Base-by-base conservation (phyloP, 1,284 basidiomycete genomes). In the Austroboletus novae-zelandiae region DNA sequence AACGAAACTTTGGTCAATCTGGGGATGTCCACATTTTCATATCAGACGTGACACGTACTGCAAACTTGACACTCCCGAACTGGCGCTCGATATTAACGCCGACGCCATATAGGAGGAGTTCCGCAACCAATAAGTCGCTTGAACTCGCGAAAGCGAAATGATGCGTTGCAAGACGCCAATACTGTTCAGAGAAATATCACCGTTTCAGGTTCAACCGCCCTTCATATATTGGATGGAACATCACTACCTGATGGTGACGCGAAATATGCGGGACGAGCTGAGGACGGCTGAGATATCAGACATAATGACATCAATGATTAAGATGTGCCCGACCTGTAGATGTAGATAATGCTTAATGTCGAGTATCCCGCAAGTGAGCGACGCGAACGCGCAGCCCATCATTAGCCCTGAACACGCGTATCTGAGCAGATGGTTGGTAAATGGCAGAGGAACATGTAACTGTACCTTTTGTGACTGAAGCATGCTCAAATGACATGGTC, bases 301-400 rank as follows among this genome's bases (percentile, higher is more conserved):
- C 52, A 41, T 46, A 51, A 43, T 35, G 49, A 44, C 51, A 39
- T 23, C 23, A 36, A 17, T 9, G 43, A 40, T 44, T 15, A 37
- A 18, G 31, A 47, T 30, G 43, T 29, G 2, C 54, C 71, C 53
- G 53, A 83, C 86, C 70, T 93, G 91, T 6, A 94, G 74, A 68
- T 94, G 88, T 52, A 93, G 79, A 64, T 91, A 90, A 59, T 94
- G 86, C 68, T 95, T 94, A 54, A 91, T 72, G 64, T 93, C 91
- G 61, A 93, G 86, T 40, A 94, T 70, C 1, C 90, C 87, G 35
- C 79, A 83, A 5, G 82, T 62, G 46, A 94, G 74, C 17, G 92
- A 91, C 5, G 83, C 76, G 44, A 89, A 57, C 31, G 83, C 90
- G 35, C 81, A 73, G 43, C 77, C 72, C 51, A 91, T 69, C 81